A percentile compares a stretch with the other conserved stretches of the same genome.
phyloP scores from a whole-genome alignment of 2,329 filamentous ascomycete genomes.

The Gyromitra esculenta region DNA sequence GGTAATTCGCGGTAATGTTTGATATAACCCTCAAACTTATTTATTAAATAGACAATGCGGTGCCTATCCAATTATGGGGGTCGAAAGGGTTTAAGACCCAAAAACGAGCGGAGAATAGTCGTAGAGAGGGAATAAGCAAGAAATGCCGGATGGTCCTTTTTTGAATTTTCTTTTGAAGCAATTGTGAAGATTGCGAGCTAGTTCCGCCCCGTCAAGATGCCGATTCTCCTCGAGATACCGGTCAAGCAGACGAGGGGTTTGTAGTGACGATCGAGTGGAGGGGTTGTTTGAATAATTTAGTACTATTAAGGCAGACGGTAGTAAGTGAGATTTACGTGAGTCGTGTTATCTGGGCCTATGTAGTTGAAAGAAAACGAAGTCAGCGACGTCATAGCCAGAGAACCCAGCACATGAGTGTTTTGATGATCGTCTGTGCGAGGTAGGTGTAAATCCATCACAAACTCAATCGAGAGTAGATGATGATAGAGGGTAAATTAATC shows the following conservation, averaged over 20 bases:
- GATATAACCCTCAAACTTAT: slow-evolving; percentile 19
- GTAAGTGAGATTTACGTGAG: slow-evolving; percentile 55
- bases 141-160: slow-evolving; percentile 32
- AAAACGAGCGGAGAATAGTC: slow-evolving; percentile 18
- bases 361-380: slow-evolving; percentile 45
- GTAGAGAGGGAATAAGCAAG: slow-evolving; percentile 12
- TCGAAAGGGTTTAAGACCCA: slow-evolving; percentile 21
- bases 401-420: not conserved
- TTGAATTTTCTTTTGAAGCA: slow-evolving; percentile 95
- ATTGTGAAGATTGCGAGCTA: slow-evolving; percentile 69
- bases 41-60: slow-evolving; percentile 55
- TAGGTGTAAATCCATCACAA: not conserved
- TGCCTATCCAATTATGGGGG: slow-evolving; percentile 53
- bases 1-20: slow-evolving; percentile 40
- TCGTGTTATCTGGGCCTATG: slow-evolving; percentile 72
- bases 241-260: slow-evolving; percentile 76
- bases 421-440: slow-evolving; percentile 4
- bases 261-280: slow-evolving; percentile 62
- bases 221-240: slow-evolving; percentile 84
- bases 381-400: slow-evolving; percentile 52
- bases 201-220: slow-evolving; percentile 72
- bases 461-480: not conserved
- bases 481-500: not conserved
- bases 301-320: slow-evolving; percentile 49
- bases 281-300: slow-evolving; percentile 62